Evolutionary conservation across 176 grass and related monocot genomes (phyloP), one percentile per base, ranked within the genome.

Genomic region (Areca catechu): DNA sequence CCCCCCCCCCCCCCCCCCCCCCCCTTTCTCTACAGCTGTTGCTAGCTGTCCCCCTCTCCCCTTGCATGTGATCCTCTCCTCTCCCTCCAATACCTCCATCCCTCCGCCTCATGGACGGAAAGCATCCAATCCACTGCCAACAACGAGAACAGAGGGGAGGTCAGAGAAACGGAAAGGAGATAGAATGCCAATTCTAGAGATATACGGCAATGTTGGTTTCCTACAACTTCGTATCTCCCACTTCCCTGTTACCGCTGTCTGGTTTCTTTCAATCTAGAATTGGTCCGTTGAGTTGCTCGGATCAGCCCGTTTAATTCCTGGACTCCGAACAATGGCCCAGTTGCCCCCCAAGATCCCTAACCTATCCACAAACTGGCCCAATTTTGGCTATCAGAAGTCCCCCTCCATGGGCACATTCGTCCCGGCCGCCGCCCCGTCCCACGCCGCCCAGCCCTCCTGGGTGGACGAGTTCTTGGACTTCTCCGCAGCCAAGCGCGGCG

Each of bases 401-500:
- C 0, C 49, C 15, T 3, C 51, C 4, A 34, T 19, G 7, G 57
- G 16, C 24, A 37, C 60, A 15, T 49, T 43, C 27, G 19, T 34
- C 34, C 19, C 65, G 9, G 34, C 25, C 50, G 51, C 17, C 71
- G 74, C 71, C 60, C 63, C 27, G 19, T 30, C 34, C 19, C 65
- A 1, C 50, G 51, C 17, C 71, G 74, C 71, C 60, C 63, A 71
- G 54, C 58, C 77, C 56, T 61, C 56, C 27, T 68, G 77, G 53
- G 72, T 72, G 14, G 82, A 76, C 2, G 87, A 92, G 20, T 92
- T 98, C 79, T 79, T 88, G 4, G 87, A 86, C 10, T 98, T 88
- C 78, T 85, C 84, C 2, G 70, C 84, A 4, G 58, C 82, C 3
- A 69, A 77, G 54, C 75, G 87, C 12, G 78, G 84, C 51, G 69